Evolutionary conservation across 78 protist genomes (phyloP).

Genomic region (Dictyostelium capitatum): DNA sequence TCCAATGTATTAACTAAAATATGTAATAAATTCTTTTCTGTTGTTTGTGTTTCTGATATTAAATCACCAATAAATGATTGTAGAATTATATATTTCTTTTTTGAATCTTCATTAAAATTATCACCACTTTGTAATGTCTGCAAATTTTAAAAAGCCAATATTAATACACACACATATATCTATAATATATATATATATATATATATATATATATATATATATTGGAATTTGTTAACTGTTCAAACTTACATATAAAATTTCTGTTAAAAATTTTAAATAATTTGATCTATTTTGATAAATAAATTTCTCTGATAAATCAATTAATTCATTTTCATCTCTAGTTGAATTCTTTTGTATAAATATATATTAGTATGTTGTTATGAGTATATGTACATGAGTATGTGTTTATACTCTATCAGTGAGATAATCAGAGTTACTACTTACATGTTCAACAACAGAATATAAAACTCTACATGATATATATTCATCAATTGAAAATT

Average conservation of each 20-base stretch:
- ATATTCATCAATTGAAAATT: slow-evolving; percentile 48
- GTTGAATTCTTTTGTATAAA: slow-evolving; percentile 10
- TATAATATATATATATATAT: too few relatives aligned
- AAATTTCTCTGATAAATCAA: slow-evolving; percentile 28
- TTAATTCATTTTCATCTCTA: slow-evolving; percentile 9
- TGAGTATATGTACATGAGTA: not conserved
- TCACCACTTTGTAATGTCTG: not conserved
- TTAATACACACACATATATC: too few relatives aligned
- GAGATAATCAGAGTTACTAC: not conserved
- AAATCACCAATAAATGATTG: slow-evolving; percentile 50
- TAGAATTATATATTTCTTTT: slow-evolving; percentile 6
- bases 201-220: too few relatives aligned
- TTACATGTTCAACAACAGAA: slow-evolving; percentile 19
- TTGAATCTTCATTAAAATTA: slow-evolving; percentile 25
- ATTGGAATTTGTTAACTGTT: too few relatives aligned
- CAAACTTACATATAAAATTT: slow-evolving; percentile 43
- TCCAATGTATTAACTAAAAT: slow-evolving; percentile 25
- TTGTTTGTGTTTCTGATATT: not conserved
- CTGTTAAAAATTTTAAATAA: slow-evolving; percentile 45
- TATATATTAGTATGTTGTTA: not conserved
- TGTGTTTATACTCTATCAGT: too few relatives aligned
- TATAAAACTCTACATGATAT: slow-evolving; percentile 44
- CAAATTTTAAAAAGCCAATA: not conserved
- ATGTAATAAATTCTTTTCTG: not conserved
- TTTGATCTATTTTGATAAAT: slow-evolving; percentile 60